These are phyloP conservation scores for Stagonosporopsis rhizophila DNA, from an alignment of 2,329 filamentous ascomycete species.

Conservation along the genomic window DNA sequence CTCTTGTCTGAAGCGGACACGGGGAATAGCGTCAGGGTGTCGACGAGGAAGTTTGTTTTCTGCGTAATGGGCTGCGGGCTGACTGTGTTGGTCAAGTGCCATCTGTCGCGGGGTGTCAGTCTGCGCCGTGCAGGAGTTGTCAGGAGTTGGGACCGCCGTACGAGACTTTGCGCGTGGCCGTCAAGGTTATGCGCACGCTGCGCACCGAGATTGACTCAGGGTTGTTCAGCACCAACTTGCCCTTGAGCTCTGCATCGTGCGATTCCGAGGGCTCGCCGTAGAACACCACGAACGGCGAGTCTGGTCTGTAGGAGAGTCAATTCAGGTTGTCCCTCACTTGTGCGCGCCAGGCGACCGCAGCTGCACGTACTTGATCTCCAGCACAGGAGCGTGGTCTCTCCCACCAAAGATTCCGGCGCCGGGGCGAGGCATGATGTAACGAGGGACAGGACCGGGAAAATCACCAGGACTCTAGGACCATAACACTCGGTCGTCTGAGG, in stretches of 20 bases:
- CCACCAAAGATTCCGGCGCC: slow-evolving; percentile 46
- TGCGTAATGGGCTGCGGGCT: slow-evolving; percentile 54
- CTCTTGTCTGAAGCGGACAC: slow-evolving; percentile 44
- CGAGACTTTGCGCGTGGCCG: slow-evolving; percentile 58
- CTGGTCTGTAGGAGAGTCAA: slow-evolving; percentile 44
- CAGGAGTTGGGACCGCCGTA: slow-evolving; percentile 32
- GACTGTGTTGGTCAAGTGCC: slow-evolving; percentile 48
- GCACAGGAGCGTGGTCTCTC: slow-evolving; percentile 39
- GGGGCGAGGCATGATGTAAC: slow-evolving; percentile 41
- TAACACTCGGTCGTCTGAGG: slow-evolving; percentile 7
- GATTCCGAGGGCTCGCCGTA: slow-evolving; percentile 57
- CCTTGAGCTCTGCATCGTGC: slow-evolving; percentile 54
- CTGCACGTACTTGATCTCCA: slow-evolving; percentile 54
- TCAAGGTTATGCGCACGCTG: slow-evolving; percentile 55
- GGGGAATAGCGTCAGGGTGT: slow-evolving; percentile 55
- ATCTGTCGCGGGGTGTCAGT: slow-evolving; percentile 36
- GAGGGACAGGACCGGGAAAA: slow-evolving; percentile 22
- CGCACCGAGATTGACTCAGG: slow-evolving; percentile 57
- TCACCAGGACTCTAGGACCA: slow-evolving; percentile 1
- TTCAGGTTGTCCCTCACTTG: slow-evolving; percentile 2
- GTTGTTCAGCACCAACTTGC: slow-evolving; percentile 56
- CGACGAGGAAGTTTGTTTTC: slow-evolving; percentile 56
- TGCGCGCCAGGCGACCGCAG: slow-evolving; percentile 5
- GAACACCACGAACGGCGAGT: slow-evolving; percentile 59
- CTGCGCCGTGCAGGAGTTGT: neutral